Conservation (phyloP, 2,329 filamentous ascomycete genomes). For the Penicillium sp. region DNA sequence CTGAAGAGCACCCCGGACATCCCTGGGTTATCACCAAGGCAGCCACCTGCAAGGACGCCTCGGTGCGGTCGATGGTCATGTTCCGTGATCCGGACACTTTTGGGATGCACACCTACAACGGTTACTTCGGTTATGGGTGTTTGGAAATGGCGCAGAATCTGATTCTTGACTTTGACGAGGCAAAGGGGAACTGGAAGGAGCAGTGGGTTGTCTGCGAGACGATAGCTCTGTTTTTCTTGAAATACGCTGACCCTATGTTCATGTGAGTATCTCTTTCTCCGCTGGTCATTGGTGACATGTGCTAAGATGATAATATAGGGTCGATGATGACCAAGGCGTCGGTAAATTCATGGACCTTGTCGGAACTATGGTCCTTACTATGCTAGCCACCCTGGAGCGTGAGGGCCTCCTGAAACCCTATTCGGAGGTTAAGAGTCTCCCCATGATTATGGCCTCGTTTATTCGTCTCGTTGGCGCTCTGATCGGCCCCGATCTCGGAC, state of each 20-base stretch:
- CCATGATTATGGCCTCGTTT: conserved; percentile 39
- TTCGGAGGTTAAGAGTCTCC: conserved; percentile 38
- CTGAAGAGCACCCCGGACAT: not conserved
- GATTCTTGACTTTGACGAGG: conserved; percentile 40
- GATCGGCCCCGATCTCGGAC: not conserved
- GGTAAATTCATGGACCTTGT: not conserved
- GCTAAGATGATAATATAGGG: conserved; percentile 2
- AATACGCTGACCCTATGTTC: conserved; percentile 18
- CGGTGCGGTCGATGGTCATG: not conserved
- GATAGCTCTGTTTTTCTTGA: conserved; percentile 29
- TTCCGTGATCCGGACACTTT: conserved; percentile 35
- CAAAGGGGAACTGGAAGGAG: conserved; percentile 31
- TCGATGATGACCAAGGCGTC: conserved; percentile 7
- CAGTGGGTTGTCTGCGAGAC: conserved; percentile 44
- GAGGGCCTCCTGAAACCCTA: conserved; percentile 30
- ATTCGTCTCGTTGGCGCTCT: conserved; percentile 14
- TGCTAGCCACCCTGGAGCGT: conserved; percentile 38
- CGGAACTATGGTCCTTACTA: conserved; percentile 34
- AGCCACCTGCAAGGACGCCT: not conserved
- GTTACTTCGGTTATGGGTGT: conserved; percentile 39
- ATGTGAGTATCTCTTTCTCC: conserved; percentile 7
- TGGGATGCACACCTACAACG: conserved; percentile 44
- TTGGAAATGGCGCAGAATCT: conserved; percentile 45
- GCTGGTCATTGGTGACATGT: not conserved
- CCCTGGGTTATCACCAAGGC: not conserved